These are phyloP conservation scores for Russula abietina DNA, from an alignment of 768 basidiomycete species.

Conservation along the genomic window DNA sequence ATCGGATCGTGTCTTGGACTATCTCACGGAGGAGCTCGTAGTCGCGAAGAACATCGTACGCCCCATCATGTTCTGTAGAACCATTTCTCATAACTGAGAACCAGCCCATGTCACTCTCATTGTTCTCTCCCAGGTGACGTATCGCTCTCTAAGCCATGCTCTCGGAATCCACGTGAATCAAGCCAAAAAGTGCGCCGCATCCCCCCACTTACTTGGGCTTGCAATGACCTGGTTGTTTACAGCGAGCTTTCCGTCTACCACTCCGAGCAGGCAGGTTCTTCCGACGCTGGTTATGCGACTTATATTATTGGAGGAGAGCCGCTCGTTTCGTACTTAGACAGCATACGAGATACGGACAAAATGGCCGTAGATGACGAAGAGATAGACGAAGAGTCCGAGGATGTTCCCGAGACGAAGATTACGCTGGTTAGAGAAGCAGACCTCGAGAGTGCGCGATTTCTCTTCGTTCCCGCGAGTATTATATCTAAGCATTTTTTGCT, in stretches of 20 bases:
- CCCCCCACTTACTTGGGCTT: background rate
- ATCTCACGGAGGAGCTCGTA: slow-evolving; percentile 43
- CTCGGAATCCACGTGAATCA: slow-evolving; percentile 67
- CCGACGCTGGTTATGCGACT: slow-evolving; percentile 52
- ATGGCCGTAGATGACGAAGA: slow-evolving; percentile 37
- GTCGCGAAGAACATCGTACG: slow-evolving; percentile 42
- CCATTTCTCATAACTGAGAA: background rate
- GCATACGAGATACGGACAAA: slow-evolving; percentile 22
- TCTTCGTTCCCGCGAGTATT: background rate
- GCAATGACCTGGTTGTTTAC: slow-evolving; percentile 1
- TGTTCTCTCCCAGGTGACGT: slow-evolving; percentile 56
- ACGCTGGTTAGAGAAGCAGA: slow-evolving; percentile 57
- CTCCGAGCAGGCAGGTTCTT: slow-evolving; percentile 37
- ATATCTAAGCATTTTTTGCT: background rate
- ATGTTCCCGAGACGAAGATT: slow-evolving; percentile 43
- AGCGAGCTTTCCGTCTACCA: slow-evolving; percentile 64
- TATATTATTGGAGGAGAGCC: slow-evolving; percentile 62
- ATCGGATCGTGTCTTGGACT: slow-evolving; percentile 33
- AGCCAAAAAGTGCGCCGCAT: slow-evolving; percentile 63
- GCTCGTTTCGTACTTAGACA: slow-evolving; percentile 5
- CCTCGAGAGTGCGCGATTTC: slow-evolving; percentile 49
- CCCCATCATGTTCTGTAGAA: background rate
- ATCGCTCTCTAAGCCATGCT: slow-evolving; percentile 65
- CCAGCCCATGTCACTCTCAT: background rate
- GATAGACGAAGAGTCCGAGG: slow-evolving; percentile 38